Percentiles rank a stretch among this genome's conserved stretches.
phyloP scores from a whole-genome alignment of 768 basidiomycete species.

The Tricholoma hemisulphureum region DNA sequence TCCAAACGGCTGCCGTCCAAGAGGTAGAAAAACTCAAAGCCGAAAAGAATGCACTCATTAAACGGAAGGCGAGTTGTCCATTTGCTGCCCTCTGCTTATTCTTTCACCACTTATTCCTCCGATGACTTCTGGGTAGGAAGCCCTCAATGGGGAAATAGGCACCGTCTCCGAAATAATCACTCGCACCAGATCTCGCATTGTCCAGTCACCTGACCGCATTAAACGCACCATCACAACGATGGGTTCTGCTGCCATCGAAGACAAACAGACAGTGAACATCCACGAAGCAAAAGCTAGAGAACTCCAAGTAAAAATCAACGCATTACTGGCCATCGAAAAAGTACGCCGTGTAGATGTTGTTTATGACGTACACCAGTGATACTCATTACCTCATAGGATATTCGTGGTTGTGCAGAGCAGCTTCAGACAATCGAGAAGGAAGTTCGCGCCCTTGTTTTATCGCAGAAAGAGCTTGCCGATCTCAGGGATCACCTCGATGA shows the following conservation, averaged over 20 bases:
- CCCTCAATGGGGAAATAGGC: slow-evolving; percentile 57
- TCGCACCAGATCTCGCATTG: slow-evolving; percentile 71
- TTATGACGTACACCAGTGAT: slow-evolving; percentile 5
- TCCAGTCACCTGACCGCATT: slow-evolving; percentile 89
- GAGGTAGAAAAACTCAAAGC: slow-evolving; percentile 71
- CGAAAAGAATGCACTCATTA: slow-evolving; percentile 61
- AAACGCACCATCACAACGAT: slow-evolving; percentile 80
- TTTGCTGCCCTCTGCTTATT: not conserved
- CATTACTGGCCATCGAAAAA: slow-evolving; percentile 73
- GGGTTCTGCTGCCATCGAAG: slow-evolving; percentile 62
- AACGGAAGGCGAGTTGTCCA: slow-evolving; percentile 53
- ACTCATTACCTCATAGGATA: slow-evolving; percentile 46
- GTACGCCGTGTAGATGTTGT: slow-evolving; percentile 31
- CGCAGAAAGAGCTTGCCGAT: slow-evolving; percentile 67
- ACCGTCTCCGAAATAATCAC: slow-evolving; percentile 58
- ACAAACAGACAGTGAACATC: slow-evolving; percentile 61
- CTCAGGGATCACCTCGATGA: slow-evolving; percentile 67
- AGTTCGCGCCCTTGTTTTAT: slow-evolving; percentile 54
- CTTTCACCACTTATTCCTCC: not conserved
- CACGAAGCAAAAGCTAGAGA: slow-evolving; percentile 78
- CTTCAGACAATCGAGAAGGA: slow-evolving; percentile 75
- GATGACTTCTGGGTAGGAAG: slow-evolving; percentile 42
- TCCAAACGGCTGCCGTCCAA: slow-evolving; percentile 55
- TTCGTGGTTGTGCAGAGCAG: slow-evolving; percentile 70
- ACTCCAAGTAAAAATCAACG: slow-evolving; percentile 69